A percentile compares a stretch with the other conserved stretches of the same genome.
Conservation (phyloP, 208 protist genomes). For the Crithidia thermophila region DNA sequence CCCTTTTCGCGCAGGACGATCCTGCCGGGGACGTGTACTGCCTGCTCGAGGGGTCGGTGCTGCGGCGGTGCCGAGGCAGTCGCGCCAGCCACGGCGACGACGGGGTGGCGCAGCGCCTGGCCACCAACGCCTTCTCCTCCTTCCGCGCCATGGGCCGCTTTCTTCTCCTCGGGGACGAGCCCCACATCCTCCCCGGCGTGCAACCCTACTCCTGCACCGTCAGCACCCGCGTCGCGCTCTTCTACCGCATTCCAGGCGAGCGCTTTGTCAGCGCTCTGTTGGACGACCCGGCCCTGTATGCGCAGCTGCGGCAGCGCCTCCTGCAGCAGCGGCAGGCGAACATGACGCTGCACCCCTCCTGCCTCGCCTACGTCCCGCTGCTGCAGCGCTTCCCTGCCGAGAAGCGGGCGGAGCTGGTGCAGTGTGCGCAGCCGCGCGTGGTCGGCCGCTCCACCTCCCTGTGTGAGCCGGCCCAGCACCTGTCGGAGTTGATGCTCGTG, state of each 20-base stretch:
- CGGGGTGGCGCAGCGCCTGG: slow-evolving; percentile 54
- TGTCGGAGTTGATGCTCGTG: slow-evolving; percentile 83
- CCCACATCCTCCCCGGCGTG: slow-evolving; percentile 70
- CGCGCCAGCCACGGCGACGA: slow-evolving; percentile 46
- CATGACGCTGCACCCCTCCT: slow-evolving; percentile 74
- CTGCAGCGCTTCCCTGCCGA: slow-evolving; percentile 53
- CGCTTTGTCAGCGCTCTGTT: slow-evolving; percentile 80
- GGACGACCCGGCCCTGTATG: slow-evolving; percentile 72
- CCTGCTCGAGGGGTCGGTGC: slow-evolving; percentile 76
- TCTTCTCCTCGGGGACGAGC: slow-evolving; percentile 84
- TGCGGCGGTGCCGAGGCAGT: slow-evolving; percentile 40
- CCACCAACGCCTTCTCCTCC: slow-evolving; percentile 57
- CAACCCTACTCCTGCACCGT: slow-evolving; percentile 82
- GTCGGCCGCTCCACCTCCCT: slow-evolving; percentile 60
- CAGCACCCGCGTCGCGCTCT: slow-evolving; percentile 67
- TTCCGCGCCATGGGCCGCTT: slow-evolving; percentile 68
- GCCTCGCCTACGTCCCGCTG: slow-evolving; percentile 66
- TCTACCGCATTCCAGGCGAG: slow-evolving; percentile 68
- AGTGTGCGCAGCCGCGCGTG: slow-evolving; percentile 58
- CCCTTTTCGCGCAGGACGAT: slow-evolving; percentile 80
- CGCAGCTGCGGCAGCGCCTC: slow-evolving; percentile 68
- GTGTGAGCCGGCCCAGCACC: slow-evolving; percentile 72
- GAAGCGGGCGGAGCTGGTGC: slow-evolving; percentile 50
- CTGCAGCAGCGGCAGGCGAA: slow-evolving; percentile 41
- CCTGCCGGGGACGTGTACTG: slow-evolving; percentile 76